phyloP scores from a whole-genome alignment of 1,139 yeast species.

The Spathaspora sp. region DNA sequence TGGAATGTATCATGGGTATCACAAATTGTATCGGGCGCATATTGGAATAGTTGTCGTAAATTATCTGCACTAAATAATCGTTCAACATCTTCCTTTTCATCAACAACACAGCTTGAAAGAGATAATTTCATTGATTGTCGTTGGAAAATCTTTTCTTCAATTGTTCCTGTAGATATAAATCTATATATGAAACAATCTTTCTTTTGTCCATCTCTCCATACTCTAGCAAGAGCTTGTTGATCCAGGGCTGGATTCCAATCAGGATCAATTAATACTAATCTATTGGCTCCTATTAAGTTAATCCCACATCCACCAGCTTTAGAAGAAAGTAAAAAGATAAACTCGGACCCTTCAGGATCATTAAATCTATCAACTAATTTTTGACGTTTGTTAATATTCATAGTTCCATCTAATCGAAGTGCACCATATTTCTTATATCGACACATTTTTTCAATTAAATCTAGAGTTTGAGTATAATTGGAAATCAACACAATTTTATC shows the following conservation, averaged over 20 bases:
- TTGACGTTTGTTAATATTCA: conserved; percentile 90
- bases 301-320: conserved; percentile 99
- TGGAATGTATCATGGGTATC: conserved; percentile 93
- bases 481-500: conserved; percentile 94
- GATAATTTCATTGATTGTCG: conserved; percentile 96
- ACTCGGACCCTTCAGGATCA: conserved; percentile 86
- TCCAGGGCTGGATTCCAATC: conserved; percentile 99
- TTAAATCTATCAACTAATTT: conserved; percentile 89
- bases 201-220: conserved; percentile 99
- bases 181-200: conserved; percentile 94
- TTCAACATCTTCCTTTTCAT: conserved; percentile 94
- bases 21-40: conserved; percentile 65
- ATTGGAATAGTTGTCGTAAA: conserved; percentile 72
- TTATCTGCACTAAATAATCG: conserved; percentile 83
- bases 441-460: conserved; percentile 85
- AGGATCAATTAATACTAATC: conserved; percentile 86
- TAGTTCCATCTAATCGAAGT: conserved; percentile 88
- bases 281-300: conserved; percentile 92
- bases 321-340: conserved; percentile 83
- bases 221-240: conserved; percentile 96
- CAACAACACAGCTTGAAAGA: conserved; percentile 93
- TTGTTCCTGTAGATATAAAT: conserved; percentile 91
- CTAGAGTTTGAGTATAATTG: conserved; percentile 91
- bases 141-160: conserved; percentile 94
- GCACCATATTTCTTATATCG: conserved; percentile 70